These are phyloP conservation scores for Cicer bijugum DNA, from an alignment of 306 rosid genomes.

Conservation along the genomic window DNA sequence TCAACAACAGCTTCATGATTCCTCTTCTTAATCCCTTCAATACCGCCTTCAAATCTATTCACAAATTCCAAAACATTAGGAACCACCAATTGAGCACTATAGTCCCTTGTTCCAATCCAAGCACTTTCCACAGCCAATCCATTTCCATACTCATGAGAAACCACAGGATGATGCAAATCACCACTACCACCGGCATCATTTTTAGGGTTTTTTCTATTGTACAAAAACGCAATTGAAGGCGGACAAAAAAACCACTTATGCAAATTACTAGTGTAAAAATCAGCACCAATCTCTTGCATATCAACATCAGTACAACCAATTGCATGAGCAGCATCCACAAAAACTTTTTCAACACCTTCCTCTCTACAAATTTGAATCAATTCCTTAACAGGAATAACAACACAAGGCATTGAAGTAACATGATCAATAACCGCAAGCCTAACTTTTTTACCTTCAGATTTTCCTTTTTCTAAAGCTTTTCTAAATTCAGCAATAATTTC, in stretches of 20 bases:
- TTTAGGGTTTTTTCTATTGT: slow-evolving; percentile 54
- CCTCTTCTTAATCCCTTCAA: slow-evolving; percentile 88
- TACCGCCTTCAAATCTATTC: slow-evolving; percentile 82
- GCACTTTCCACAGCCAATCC: slow-evolving; percentile 94
- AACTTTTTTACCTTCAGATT: slow-evolving; percentile 69
- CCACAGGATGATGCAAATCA: slow-evolving; percentile 92
- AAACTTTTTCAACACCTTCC: slow-evolving; percentile 90
- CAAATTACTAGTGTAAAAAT: slow-evolving; percentile 92
- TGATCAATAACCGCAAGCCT: slow-evolving; percentile 94
- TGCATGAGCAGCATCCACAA: slow-evolving; percentile 95
- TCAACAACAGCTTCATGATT: slow-evolving; percentile 82
- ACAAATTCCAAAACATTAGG: slow-evolving; percentile 75
- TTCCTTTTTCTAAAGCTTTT: slow-evolving; percentile 75
- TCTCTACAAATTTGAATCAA: slow-evolving; percentile 88
- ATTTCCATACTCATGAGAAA: slow-evolving; percentile 93
- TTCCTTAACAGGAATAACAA: slow-evolving; percentile 79
- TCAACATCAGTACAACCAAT: slow-evolving; percentile 86
- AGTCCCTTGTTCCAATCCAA: slow-evolving; percentile 98
- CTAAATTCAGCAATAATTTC: slow-evolving; percentile 75
- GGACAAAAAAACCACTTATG: slow-evolving; percentile 99
- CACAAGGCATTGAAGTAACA: slow-evolving; percentile 94
- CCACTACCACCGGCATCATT: background rate
- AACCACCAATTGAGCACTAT: slow-evolving; percentile 89
- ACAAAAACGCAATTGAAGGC: slow-evolving; percentile 84
- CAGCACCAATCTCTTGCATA: slow-evolving; percentile 92